Conservation (phyloP, 352 stramenopile genomes). For the Aphanomyces stellatus region DNA sequence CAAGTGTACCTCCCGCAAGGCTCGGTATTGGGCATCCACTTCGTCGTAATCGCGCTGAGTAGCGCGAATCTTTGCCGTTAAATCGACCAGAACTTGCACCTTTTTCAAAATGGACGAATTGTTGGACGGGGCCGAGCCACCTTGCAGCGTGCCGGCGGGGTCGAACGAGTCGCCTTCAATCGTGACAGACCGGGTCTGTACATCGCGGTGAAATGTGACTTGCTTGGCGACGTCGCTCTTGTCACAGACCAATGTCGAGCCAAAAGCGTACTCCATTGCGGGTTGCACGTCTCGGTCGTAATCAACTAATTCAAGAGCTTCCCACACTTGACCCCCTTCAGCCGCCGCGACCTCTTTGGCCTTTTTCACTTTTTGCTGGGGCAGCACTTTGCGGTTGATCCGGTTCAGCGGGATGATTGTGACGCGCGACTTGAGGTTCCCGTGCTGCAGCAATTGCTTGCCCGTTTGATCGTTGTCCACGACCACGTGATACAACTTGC, state of each 20-base stretch:
- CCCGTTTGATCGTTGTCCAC: slow-evolving; percentile 98
- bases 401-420: slow-evolving; percentile 99
- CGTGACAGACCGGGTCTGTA: slow-evolving; percentile 95
- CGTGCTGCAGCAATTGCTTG: slow-evolving; percentile 97
- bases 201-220: slow-evolving; percentile 84
- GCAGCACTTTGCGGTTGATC: slow-evolving; percentile 82
- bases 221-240: slow-evolving; percentile 86
- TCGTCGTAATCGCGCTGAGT: slow-evolving; percentile 52
- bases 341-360: slow-evolving; percentile 81
- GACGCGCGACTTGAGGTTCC: slow-evolving; percentile 92
- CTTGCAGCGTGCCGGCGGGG: slow-evolving; percentile 94
- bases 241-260: slow-evolving; percentile 97
- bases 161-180: slow-evolving; percentile 98
- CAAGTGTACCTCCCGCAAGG: slow-evolving; percentile 53
- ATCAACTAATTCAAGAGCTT: slow-evolving; percentile 95
- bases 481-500: slow-evolving; percentile 98
- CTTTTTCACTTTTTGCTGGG: slow-evolving; percentile 63
- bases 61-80: slow-evolving; percentile 52
- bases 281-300: slow-evolving; percentile 92
- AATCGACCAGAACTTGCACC: slow-evolving; percentile 68
- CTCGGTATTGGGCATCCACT: slow-evolving; percentile 33
- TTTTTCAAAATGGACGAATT: slow-evolving; percentile 70
- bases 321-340: slow-evolving; percentile 83
- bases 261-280: slow-evolving; percentile 98
- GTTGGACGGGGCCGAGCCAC: slow-evolving; percentile 73